Base-by-base conservation (phyloP, 2,329 filamentous ascomycete genomes). In the Xenoacremonium recifei region DNA sequence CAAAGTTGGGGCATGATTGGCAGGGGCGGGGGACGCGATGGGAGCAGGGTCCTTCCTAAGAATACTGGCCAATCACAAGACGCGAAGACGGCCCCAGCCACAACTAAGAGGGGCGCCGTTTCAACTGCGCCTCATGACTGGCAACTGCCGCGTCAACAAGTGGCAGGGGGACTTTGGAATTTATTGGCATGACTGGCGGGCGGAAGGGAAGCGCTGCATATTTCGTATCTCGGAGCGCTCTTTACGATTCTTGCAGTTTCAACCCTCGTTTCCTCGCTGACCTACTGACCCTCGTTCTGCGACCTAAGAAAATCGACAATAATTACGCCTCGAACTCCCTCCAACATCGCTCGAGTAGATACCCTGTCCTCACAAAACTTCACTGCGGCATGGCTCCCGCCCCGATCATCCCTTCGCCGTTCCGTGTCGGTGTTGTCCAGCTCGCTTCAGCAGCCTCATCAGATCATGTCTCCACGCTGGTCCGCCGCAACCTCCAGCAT, bases 401-500 rank as follows among this genome's bases (percentile, higher is more conserved):
- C 11, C 45, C 51, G 30, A 39, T 45, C n/a, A 40, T 45, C 35
- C 44, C 49, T 12, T 30, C 39, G 16, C 45, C 49, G 11, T 54
- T 47, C 25, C 38, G 40, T 37, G 39, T 53, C 32, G 46, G 47
- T 33, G 40, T 50, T 25, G 32, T 37, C 10, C 38, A 47, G 35
- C 17, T 50, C 21, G 39, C 38, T 12, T 29, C 45, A 32, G 27
- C 31, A 20, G 38, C 46, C 32, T 23, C 42, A 32, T 29, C 33
- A 20, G 36, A 42, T 34, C 45, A 48, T 40, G 33, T 27, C 36
- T 41, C 51, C 13, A 25, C 33, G 16, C 62, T 82, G 35, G 50
- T 66, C 16, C 69, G 69, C 43, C 78, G 83, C 41, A 73, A 75
- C 39, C 68, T 87, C 10, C 57, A 68, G 42, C 71, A 71, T 19